Conservation (phyloP, 2,329 filamentous ascomycete genomes). For the Beauveria rudraprayagi region DNA sequence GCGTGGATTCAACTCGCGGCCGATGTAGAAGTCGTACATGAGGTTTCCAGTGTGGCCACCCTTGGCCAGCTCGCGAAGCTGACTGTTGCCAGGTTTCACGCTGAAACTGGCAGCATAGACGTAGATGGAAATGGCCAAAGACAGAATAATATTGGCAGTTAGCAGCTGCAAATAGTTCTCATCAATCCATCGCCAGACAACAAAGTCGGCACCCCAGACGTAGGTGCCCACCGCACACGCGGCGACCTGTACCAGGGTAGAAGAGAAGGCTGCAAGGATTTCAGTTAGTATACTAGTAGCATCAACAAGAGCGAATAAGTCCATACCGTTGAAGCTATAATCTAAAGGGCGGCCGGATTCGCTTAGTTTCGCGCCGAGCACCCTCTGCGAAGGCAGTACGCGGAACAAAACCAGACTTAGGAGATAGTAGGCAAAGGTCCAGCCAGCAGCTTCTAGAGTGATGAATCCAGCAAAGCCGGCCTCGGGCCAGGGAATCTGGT, state of each 20-base stretch:
- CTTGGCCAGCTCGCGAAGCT: constrained; percentile 65
- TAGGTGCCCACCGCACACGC: constrained; percentile 63
- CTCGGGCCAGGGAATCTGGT: constrained; percentile 67
- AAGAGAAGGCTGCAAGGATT: constrained; percentile 53
- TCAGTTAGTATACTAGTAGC: accelerated
- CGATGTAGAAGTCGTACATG: constrained; percentile 92
- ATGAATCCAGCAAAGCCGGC: constrained; percentile 59
- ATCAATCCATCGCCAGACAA: constrained; percentile 82
- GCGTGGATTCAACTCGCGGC: constrained; percentile 87
- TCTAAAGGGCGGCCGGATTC: constrained; percentile 58
- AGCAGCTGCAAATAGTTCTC: constrained; percentile 81
- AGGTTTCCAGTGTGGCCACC: constrained; percentile 74
- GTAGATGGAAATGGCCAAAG: constrained; percentile 60
- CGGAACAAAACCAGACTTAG: constrained; percentile 64
- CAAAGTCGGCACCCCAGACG: constrained; percentile 67
- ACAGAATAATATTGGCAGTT: constrained; percentile 70
- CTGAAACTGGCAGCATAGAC: constrained; percentile 73
- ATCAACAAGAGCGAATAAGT: no score
- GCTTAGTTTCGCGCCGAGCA: constrained; percentile 58
- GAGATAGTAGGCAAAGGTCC: constrained; percentile 66
- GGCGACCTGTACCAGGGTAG: constrained; percentile 61
- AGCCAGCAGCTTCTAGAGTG: constrained; percentile 57
- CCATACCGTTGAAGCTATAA: constrained; percentile 67
- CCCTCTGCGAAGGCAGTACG: constrained; percentile 62
- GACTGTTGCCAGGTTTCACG: constrained; percentile 61